Evolutionary conservation across 306 rosid genomes (phyloP).

Genomic region (Cicer yamashitae): DNA sequence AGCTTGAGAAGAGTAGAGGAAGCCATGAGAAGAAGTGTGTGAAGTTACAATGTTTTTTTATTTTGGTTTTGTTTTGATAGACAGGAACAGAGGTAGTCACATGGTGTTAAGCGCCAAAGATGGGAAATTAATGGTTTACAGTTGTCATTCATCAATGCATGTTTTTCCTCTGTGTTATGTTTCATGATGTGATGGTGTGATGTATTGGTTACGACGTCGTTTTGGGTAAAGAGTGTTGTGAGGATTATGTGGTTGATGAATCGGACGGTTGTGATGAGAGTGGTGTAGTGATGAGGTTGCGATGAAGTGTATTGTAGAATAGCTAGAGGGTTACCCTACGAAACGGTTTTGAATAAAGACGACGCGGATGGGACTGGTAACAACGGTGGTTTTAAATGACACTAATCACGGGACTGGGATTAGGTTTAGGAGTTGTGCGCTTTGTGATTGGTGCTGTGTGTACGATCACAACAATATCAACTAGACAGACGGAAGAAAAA

Average conservation of each 20-base stretch:
- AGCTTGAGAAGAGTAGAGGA: conserved; percentile 29
- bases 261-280: neutral
- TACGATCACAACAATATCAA: no score
- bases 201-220: conserved; percentile 6
- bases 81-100: conserved; percentile 55
- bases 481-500: no score
- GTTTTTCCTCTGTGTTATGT: neutral
- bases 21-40: conserved; percentile 33
- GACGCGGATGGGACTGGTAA: conserved; percentile 14
- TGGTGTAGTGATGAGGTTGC: neutral
- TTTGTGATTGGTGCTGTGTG: no score
- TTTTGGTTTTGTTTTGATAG: neutral
- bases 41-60: conserved; percentile 2
- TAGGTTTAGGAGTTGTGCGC: no score
- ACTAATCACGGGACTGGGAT: neutral
- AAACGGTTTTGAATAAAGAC: conserved; percentile 37
- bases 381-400: conserved; percentile 34
- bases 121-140: conserved; percentile 54
- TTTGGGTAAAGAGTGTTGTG: neutral
- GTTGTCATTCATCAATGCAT: conserved; percentile 65
- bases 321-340: conserved; percentile 1
- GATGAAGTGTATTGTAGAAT: neutral
- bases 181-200: no score
- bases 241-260: neutral
- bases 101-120: conserved; percentile 51